Base-by-base conservation (phyloP, 768 basidiomycete genomes). In the Suillus variegatus region DNA sequence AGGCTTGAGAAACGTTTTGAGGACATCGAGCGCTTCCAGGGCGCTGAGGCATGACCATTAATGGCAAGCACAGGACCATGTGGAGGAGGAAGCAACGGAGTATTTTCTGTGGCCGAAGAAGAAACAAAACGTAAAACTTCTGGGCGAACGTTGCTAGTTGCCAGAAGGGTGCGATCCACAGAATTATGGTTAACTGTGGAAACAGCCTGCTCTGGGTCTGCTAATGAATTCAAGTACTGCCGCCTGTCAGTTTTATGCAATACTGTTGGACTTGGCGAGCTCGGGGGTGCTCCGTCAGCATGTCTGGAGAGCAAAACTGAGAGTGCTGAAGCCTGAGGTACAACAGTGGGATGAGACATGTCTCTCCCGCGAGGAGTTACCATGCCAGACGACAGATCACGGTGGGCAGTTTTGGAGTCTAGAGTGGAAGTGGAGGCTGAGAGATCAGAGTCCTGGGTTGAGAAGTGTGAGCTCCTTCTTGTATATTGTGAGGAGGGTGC, bases 281-380 rank as follows among this genome's bases (percentile, higher is more conserved):
- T 7, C 1, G 49, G 16, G 49, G 12, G 40, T 6, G 46, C 62
- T 32, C 44, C 56, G 2, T 65, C 67, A 25, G 66, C 62, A 41
- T 68, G 71, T 3, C 63, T 75, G 6, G 78, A 70, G 65, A 79
- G 72, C 54, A 81, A 74, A 43, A 79, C 57, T n/a, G 80, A 80
- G 43, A 79, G 72, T 13, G 72, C 75, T 4, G 80, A 81, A 43
- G 36, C 36, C 36, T 38, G 36, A 38, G 77, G 77, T 0, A 61
- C 55, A 18, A 66, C 67, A 1, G 61, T 71, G 22, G 68, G 60
- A 71, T 38, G 32, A 43, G 67, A 49, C 66, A 71, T 55, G 72
- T 75, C 49, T 28, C 66, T 67, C 43, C 65, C 60, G 22, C 74
- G 77, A 32, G 74, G 67, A n/a, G 73, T 72, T 65, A 66, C 8